Percentiles rank a stretch among this genome's conserved stretches.
Conservation (phyloP, 73 alveolate genomes). For the Effrenium voratum region DNA sequence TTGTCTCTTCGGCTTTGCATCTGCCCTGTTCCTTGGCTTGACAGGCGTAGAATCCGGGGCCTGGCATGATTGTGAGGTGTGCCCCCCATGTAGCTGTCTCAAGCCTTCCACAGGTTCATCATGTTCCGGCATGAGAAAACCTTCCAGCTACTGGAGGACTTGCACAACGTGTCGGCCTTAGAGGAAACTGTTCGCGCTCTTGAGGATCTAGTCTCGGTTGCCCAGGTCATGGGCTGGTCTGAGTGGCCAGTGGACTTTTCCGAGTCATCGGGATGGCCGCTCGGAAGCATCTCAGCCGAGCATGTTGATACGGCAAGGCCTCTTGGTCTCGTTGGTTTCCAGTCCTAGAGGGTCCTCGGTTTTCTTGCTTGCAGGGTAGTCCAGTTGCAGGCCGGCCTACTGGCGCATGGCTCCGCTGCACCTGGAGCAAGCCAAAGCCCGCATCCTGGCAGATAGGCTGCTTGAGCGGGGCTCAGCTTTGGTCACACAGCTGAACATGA, state of each 20-base stretch:
- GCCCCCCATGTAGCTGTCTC: background rate
- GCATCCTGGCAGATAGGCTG: background rate
- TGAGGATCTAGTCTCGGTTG: background rate
- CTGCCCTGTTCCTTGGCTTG: constrained; percentile 19
- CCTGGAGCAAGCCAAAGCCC: background rate
- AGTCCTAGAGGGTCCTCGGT: background rate
- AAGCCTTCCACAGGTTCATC: background rate
- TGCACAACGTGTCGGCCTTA: background rate
- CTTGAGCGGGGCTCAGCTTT: too few species aligned
- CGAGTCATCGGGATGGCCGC: constrained; percentile 40
- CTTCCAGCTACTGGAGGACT: background rate
- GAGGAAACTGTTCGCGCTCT: background rate
- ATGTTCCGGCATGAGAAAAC: constrained; percentile 8
- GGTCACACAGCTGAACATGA: too few species aligned
- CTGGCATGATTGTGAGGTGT: background rate
- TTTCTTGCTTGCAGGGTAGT: background rate
- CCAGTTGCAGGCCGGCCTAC: background rate
- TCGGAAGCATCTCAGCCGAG: background rate
- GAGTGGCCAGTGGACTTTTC: constrained; percentile 71
- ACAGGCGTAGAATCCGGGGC: background rate
- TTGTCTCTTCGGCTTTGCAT: constrained; percentile 53
- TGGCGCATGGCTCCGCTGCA: constrained; percentile 56
- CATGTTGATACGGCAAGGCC: background rate
- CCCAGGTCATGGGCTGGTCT: constrained; percentile 43
- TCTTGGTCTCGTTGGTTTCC: background rate